Conservation (phyloP, 2,329 filamentous ascomycete genomes). For the Pseudogymnoascus sp. region DNA sequence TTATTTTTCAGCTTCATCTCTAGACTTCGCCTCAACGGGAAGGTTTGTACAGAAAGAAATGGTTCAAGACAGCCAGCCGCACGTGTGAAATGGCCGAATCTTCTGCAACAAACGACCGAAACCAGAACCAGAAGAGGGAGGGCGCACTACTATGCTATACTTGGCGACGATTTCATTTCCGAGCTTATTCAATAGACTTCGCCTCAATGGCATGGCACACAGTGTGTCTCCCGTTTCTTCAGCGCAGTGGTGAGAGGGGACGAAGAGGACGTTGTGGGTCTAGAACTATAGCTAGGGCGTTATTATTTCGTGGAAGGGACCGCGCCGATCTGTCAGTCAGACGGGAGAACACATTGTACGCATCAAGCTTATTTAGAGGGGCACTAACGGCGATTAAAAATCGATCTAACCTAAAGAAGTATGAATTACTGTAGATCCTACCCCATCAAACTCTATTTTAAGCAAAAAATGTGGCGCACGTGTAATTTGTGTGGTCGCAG, state of each 20-base stretch:
- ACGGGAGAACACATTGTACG: neutral
- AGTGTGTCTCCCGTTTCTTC: neutral
- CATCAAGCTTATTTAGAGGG: neutral
- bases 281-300: neutral
- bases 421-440: neutral
- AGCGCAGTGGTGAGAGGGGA: neutral
- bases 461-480: neutral
- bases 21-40: neutral
- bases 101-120: neutral
- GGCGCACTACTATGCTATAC: neutral
- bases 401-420: neutral
- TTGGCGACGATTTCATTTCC: neutral
- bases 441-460: neutral
- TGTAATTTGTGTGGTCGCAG: neutral
- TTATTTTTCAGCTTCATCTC: neutral
- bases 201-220: neutral
- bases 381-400: neutral
- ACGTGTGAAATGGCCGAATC: neutral
- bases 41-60: neutral
- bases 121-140: neutral
- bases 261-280: neutral
- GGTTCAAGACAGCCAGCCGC: neutral
- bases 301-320: neutral
- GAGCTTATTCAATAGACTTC: neutral
- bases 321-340: neutral